Evolutionary conservation across 371 early-diverging fungal species (phyloP).

Genomic region (Rhizopus microsporus): DNA sequence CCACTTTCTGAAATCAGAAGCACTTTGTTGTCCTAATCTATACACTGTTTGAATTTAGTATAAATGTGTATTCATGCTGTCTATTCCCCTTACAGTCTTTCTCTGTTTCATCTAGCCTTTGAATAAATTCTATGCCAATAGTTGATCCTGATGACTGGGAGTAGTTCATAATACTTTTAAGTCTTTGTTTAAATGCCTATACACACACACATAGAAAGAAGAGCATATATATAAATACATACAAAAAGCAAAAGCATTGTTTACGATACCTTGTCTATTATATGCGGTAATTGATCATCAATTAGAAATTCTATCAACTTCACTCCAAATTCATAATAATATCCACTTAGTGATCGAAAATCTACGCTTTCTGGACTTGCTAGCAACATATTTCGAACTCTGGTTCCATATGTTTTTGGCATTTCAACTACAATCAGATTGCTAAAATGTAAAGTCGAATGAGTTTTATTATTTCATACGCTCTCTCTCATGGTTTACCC

Average conservation of each 20-base stretch:
- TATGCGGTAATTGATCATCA: slow-evolving; percentile 29
- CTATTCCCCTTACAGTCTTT: slow-evolving; percentile 40
- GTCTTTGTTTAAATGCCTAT: slow-evolving; percentile 40
- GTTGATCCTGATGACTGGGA: slow-evolving; percentile 35
- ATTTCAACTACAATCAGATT: slow-evolving; percentile 36
- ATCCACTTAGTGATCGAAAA: slow-evolving; percentile 39
- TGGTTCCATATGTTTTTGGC: slow-evolving; percentile 40
- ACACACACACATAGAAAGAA: neutral
- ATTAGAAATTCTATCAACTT: slow-evolving; percentile 37
- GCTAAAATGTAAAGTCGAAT: slow-evolving; percentile 5
- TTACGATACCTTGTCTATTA: slow-evolving; percentile 31
- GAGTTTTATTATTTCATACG: neutral
- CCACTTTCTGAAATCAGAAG: slow-evolving; percentile 34
- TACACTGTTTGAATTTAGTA: slow-evolving; percentile 25
- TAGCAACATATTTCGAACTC: slow-evolving; percentile 45
- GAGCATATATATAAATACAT: neutral
- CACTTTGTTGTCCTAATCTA: slow-evolving; percentile 42
- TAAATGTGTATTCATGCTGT: neutral
- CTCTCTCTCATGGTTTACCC: neutral
- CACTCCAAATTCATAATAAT: slow-evolving; percentile 45
- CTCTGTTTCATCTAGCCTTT: slow-evolving; percentile 51
- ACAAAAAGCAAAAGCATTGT: neutral
- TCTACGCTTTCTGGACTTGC: slow-evolving; percentile 44
- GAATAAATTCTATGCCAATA: slow-evolving; percentile 38
- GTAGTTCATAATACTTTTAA: slow-evolving; percentile 42